Evolutionary conservation across 2,329 filamentous ascomycete genomes (phyloP).

Genomic region (Exophiala oligosperma): DNA sequence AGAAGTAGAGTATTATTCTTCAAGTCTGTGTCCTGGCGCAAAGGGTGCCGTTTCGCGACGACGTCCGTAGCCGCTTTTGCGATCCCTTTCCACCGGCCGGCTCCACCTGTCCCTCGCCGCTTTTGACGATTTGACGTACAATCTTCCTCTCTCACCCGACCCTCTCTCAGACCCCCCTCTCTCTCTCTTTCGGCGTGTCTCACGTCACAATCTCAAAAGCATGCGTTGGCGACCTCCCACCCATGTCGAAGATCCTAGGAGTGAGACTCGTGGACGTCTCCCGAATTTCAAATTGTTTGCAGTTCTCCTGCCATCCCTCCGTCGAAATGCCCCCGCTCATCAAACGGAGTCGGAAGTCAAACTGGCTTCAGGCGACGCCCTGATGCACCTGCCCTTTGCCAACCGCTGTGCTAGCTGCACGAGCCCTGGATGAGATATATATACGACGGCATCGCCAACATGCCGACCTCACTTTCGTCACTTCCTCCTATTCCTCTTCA

Average conservation of each 20-base stretch:
- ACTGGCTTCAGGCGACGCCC: neutral
- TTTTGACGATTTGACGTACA: slow-evolving; percentile 1
- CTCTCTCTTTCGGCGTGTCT: neutral
- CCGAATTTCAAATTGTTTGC: neutral
- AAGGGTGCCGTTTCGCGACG: slow-evolving; percentile 7
- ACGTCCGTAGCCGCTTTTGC: slow-evolving; percentile 8
- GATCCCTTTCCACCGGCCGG: slow-evolving; percentile 1
- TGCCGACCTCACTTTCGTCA: neutral
- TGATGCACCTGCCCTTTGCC: neutral
- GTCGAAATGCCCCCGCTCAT: neutral
- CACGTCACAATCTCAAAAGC: neutral
- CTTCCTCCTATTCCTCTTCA: neutral
- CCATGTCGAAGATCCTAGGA: neutral
- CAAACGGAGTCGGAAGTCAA: neutral
- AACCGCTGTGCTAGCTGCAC: neutral
- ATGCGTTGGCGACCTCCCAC: neutral
- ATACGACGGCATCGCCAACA: neutral
- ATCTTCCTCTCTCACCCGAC: neutral
- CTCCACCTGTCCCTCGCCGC: slow-evolving; percentile 3
- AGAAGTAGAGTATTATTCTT: neutral
- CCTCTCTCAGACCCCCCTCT: neutral
- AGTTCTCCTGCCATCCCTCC: neutral
- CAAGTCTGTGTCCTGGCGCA: slow-evolving; percentile 5
- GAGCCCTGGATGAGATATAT: neutral
- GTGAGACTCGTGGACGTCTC: neutral